These are phyloP conservation scores for Geranium brycei DNA, from an alignment of 345 rosid species.

Conservation along the genomic window DNA sequence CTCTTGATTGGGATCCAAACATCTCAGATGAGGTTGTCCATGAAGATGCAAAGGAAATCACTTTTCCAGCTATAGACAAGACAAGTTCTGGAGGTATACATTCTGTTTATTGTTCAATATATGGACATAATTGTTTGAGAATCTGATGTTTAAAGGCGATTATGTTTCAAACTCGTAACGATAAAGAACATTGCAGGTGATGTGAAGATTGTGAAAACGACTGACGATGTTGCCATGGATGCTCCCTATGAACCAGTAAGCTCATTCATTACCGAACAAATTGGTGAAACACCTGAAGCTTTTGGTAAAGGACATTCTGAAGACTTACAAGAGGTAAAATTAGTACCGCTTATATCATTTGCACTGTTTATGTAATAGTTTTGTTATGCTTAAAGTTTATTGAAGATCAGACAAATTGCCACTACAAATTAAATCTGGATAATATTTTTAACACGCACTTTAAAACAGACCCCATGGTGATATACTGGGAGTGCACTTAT, in stretches of 20 bases:
- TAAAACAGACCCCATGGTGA: neutral
- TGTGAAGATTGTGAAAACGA: slow-evolving; percentile 17
- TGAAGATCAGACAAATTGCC: neutral
- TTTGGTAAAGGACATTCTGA: slow-evolving; percentile 15
- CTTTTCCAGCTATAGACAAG: slow-evolving; percentile 13
- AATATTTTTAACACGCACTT: too few species aligned
- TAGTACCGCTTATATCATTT: slow-evolving; percentile 5
- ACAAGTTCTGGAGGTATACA: slow-evolving; percentile 35
- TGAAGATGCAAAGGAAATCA: slow-evolving; percentile 23
- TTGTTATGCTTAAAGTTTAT: neutral
- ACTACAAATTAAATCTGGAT: neutral
- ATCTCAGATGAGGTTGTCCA: slow-evolving; percentile 13
- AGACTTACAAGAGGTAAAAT: slow-evolving; percentile 27
- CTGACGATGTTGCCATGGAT: slow-evolving; percentile 18
- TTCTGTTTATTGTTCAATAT: neutral
- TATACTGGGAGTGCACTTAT: neutral
- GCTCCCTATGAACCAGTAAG: slow-evolving; percentile 18
- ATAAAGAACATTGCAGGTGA: slow-evolving; percentile 18
- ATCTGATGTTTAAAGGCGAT: neutral
- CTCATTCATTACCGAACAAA: slow-evolving; percentile 6
- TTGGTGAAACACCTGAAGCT: slow-evolving; percentile 11
- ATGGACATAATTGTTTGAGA: slow-evolving; percentile 6
- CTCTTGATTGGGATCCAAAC: slow-evolving; percentile 13
- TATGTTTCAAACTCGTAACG: slow-evolving; percentile 2
- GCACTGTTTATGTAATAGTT: neutral